Percentiles rank a stretch among this genome's conserved stretches.
Evolutionary conservation across 2,329 filamentous ascomycete genomes (phyloP).

Genomic region (Ceratocystiopsis brevicomis): DNA sequence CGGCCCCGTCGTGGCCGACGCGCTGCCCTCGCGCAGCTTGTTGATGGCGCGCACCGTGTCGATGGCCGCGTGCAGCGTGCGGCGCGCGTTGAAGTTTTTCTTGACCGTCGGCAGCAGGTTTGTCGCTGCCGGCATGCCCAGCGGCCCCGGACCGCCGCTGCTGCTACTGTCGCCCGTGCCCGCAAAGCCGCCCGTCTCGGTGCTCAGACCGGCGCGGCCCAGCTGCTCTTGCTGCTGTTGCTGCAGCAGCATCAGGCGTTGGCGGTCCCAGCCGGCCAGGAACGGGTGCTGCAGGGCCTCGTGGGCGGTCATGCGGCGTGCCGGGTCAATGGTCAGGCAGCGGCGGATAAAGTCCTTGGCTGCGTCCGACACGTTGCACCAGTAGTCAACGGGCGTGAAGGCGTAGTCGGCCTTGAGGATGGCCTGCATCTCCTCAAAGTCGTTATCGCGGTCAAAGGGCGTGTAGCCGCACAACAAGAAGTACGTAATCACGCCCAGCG

Average conservation of each 20-base stretch:
- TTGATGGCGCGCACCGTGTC: slow-evolving; percentile 54
- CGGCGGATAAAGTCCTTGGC: slow-evolving; percentile 84
- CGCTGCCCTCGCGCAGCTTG: slow-evolving; percentile 41
- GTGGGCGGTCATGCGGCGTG: slow-evolving; percentile 77
- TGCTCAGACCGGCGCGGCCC: not conserved
- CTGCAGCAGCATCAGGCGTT: not conserved
- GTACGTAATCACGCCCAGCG: slow-evolving; percentile 95
- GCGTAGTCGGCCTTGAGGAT: slow-evolving; percentile 93
- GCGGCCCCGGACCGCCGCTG: slow-evolving; percentile 15
- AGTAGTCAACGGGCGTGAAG: slow-evolving; percentile 89
- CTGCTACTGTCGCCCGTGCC: not conserved
- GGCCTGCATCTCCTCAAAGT: slow-evolving; percentile 98
- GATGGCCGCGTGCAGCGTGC: slow-evolving; percentile 51
- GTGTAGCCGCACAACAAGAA: slow-evolving; percentile 97
- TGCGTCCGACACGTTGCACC: slow-evolving; percentile 73
- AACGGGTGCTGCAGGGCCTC: slow-evolving; percentile 51
- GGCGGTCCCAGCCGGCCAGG: slow-evolving; percentile 32
- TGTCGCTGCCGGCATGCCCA: slow-evolving; percentile 19
- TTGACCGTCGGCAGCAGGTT: slow-evolving; percentile 50
- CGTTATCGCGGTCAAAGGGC: slow-evolving; percentile 90
- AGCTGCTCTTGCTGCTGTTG: not conserved
- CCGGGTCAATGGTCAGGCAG: slow-evolving; percentile 81
- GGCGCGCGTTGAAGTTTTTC: slow-evolving; percentile 55
- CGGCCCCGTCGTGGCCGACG: not conserved
- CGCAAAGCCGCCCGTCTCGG: not conserved